Conservation (phyloP, 768 basidiomycete genomes). For the Calocera cornea region DNA sequence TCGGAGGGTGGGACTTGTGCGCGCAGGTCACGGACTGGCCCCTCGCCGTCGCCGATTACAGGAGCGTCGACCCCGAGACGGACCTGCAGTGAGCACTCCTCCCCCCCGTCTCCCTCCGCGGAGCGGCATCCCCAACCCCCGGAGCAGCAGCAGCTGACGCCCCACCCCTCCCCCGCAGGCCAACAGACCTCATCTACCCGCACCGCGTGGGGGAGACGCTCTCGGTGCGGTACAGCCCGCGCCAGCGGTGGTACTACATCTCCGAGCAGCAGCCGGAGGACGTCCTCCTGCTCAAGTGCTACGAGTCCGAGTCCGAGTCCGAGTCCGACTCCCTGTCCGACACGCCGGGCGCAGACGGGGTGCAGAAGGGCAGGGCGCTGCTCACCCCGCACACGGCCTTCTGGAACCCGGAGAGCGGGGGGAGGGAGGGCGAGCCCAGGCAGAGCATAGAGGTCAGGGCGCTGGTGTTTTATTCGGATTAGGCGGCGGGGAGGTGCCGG, state of each 20-base stretch:
- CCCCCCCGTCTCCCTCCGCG: too few relatives aligned
- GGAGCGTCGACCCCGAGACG: slow-evolving; percentile 23
- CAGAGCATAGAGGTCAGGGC: slow-evolving; percentile 11
- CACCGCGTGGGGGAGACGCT: slow-evolving; percentile 26
- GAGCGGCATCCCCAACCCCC: too few relatives aligned
- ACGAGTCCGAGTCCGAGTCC: slow-evolving; percentile 27
- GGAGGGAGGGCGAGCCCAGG: not conserved
- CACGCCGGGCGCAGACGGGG: too few relatives aligned
- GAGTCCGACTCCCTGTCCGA: too few relatives aligned
- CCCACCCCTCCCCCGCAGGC: slow-evolving; percentile 17
- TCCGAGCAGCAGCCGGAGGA: slow-evolving; percentile 19
- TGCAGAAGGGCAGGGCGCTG: slow-evolving; percentile 2
- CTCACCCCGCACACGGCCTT: slow-evolving; percentile 11
- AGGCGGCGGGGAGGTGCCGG: not conserved
- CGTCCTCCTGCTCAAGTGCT: slow-evolving; percentile 16
- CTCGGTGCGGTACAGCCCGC: slow-evolving; percentile 27
- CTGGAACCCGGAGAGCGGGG: slow-evolving; percentile 1
- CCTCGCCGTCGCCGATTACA: slow-evolving; percentile 33
- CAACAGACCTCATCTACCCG: slow-evolving; percentile 22
- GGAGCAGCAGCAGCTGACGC: not conserved
- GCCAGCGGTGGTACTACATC: slow-evolving; percentile 31
- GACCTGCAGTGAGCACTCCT: slow-evolving; percentile 23
- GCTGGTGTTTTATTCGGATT: slow-evolving; percentile 10
- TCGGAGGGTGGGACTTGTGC: too few relatives aligned
- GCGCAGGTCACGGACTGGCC: slow-evolving; percentile 21